Percentiles rank a stretch among this genome's conserved stretches.
Evolutionary conservation across 441 rosid genomes (phyloP).

Genomic region (Rhodomyrtus psidioides): DNA sequence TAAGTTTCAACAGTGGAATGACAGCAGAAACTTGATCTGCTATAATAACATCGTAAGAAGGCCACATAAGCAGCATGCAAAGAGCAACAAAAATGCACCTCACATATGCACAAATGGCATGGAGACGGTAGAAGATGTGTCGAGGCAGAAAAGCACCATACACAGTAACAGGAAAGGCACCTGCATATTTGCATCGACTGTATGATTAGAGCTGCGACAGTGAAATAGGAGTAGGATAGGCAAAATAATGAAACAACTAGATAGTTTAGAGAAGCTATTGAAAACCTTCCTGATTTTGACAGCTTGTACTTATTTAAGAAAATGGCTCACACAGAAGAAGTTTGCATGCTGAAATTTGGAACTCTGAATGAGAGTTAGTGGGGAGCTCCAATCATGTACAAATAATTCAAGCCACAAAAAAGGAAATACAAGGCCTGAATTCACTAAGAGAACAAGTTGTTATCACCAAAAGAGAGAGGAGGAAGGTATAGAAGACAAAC

Average conservation of each 20-base stretch:
- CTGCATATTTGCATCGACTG: conserved; percentile 17
- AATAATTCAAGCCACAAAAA: background rate
- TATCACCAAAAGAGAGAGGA: background rate
- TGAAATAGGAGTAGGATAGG: background rate
- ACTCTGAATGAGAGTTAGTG: background rate
- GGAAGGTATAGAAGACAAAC: conserved; percentile 15
- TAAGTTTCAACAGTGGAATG: conserved; percentile 68
- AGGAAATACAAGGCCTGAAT: background rate
- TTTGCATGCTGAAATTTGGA: background rate
- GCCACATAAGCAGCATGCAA: conserved; percentile 60
- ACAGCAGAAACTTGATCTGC: conserved; percentile 87
- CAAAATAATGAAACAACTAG: background rate
- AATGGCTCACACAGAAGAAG: background rate
- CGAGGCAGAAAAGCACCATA: conserved; percentile 85
- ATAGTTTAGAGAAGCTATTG: background rate
- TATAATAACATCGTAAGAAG: conserved; percentile 63
- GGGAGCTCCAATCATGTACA: background rate
- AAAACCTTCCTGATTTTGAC: background rate
- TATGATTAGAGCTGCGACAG: background rate
- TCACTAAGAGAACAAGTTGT: background rate
- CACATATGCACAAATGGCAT: conserved; percentile 80
- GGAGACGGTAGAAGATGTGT: conserved; percentile 74
- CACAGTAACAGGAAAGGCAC: conserved; percentile 66
- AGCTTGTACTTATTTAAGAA: background rate
- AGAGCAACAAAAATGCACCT: conserved; percentile 83